Percentiles rank a stretch among this genome's conserved stretches.
phyloP scores from a whole-genome alignment of 495 filamentous ascomycete species.

The Parachaetomium inaequale region DNA sequence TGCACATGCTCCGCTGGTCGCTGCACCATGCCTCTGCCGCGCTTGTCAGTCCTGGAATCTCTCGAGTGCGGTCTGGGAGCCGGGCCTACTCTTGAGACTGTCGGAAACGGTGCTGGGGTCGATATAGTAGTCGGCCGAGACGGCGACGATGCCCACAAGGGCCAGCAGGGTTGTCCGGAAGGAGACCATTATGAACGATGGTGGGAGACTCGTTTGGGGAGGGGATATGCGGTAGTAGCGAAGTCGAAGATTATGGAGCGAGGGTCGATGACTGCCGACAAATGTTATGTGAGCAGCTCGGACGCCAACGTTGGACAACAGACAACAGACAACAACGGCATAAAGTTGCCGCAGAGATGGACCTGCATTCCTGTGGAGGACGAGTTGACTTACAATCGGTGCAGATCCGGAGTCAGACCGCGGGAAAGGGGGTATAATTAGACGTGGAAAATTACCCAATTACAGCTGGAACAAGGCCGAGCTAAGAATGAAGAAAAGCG shows the following conservation, averaged over 20 bases:
- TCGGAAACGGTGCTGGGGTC: constrained; percentile 57
- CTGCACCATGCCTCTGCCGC: constrained; percentile 64
- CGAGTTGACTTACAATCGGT: constrained; percentile 5
- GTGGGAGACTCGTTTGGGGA: not conserved
- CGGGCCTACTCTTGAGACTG: constrained; percentile 39
- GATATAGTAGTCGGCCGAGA: constrained; percentile 52
- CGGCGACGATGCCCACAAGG: constrained; percentile 41
- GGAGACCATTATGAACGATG: constrained; percentile 42
- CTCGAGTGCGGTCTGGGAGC: not conserved
- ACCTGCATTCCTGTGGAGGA: constrained; percentile 6
- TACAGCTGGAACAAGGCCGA: not conserved
- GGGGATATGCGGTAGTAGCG: not conserved
- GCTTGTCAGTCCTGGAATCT: not conserved
- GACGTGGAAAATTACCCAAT: constrained; percentile 10
- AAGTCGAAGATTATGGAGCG: not conserved
- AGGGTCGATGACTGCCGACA: not conserved
- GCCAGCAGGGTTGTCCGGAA: constrained; percentile 45
- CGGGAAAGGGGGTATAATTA: constrained; percentile 14
- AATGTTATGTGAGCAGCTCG: constrained; percentile 12
- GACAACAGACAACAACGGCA: not conserved
- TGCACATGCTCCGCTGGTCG: constrained; percentile 63
- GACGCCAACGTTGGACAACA: not conserved
- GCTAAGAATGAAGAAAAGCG: constrained; percentile 7
- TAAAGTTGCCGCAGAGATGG: constrained; percentile 11
- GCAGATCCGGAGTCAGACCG: constrained; percentile 3